Percentiles rank a stretch among this genome's conserved stretches.
Evolutionary conservation across 306 rosid genomes (phyloP).

Genomic region (Comarum palustre): DNA sequence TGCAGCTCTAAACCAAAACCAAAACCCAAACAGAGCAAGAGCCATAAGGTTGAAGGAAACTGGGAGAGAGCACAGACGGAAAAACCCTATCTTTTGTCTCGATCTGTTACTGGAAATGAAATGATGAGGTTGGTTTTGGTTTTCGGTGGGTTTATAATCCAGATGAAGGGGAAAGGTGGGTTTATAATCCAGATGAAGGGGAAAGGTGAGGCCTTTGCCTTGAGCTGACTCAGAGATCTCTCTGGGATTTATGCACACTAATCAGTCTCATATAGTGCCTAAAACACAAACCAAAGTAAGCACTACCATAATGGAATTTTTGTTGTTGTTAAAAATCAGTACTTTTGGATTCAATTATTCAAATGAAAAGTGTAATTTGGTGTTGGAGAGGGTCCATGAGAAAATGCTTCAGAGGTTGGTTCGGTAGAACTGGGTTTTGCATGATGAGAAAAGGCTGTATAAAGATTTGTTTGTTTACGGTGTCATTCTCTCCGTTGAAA

Average conservation of each 20-base stretch:
- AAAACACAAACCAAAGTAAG: constrained; percentile 36
- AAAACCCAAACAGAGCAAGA: neutral
- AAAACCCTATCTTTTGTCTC: constrained; percentile 8
- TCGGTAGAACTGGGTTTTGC: constrained; percentile 26
- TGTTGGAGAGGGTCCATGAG: constrained; percentile 27
- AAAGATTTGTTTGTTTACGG: constrained; percentile 55
- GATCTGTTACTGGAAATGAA: constrained; percentile 2
- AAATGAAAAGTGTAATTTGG: constrained; percentile 5
- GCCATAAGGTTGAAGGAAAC: neutral
- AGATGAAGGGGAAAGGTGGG: neutral
- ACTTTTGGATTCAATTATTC: constrained; percentile 17
- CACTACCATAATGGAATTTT: constrained; percentile 15
- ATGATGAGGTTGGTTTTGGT: neutral
- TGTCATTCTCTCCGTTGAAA: constrained; percentile 25
- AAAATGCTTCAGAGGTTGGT: constrained; percentile 52
- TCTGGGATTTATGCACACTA: constrained; percentile 30
- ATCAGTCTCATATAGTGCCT: neutral
- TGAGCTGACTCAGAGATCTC: constrained; percentile 12
- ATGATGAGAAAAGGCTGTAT: constrained; percentile 36
- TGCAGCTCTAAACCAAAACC: neutral
- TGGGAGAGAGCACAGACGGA: neutral
- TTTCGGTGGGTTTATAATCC: constrained; percentile 13
- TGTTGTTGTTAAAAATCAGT: neutral
- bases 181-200: constrained; percentile 15
- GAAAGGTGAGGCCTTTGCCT: constrained; percentile 8